Evolutionary conservation across 805 yeast genomes (phyloP), one percentile per base, ranked within the genome.

Genomic region (Zygosaccharomyces lentus): DNA sequence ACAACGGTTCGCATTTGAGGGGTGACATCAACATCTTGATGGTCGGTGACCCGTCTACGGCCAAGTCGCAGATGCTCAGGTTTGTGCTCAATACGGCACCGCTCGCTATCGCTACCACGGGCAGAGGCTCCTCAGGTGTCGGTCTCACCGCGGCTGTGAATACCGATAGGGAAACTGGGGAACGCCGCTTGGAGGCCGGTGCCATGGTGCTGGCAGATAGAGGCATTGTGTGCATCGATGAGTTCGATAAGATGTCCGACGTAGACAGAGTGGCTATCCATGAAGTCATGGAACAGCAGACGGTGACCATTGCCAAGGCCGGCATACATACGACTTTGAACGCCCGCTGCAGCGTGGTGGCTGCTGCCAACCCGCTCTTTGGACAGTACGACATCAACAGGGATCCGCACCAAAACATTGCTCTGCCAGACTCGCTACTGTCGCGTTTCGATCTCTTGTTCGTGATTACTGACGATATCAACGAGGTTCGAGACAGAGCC

Each of bases 281-380:
- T 69, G 99, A 93, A 76, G 99, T 93, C 41, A 93, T 93, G 99
- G 99, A 93, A 72, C 99, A 93, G 70, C 99, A 93, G 67, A 93
- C 99, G 0, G 96, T 91, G 24, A 90, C 98, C 2, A 90, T 91
- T 61, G 96, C 98, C 43, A 91, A 91, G 66, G 99, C 98, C 4
- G 99, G 99, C 53, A 91, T 91, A 59, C 97, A 91, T 66, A 90
- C 98, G 2, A 85, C 98, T 5, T 75, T 91, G 56, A 91, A 91
- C 63, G 98, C 99, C 10, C 80, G 99, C 59, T 91, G 98, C 71
- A 85, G 96, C 24, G 98, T 91, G 13, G 78, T 91, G 54, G 98
- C 98, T 1, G 99, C 99, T 27, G 99, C 99, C 6, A 91, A 91
- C 65, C 99, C 99, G 1, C 88, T 91, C 2, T 90, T 81, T 67